These are phyloP conservation scores for Jaltomata sinuosa DNA, from an alignment of 257 asterid species.

Conservation along the genomic window DNA sequence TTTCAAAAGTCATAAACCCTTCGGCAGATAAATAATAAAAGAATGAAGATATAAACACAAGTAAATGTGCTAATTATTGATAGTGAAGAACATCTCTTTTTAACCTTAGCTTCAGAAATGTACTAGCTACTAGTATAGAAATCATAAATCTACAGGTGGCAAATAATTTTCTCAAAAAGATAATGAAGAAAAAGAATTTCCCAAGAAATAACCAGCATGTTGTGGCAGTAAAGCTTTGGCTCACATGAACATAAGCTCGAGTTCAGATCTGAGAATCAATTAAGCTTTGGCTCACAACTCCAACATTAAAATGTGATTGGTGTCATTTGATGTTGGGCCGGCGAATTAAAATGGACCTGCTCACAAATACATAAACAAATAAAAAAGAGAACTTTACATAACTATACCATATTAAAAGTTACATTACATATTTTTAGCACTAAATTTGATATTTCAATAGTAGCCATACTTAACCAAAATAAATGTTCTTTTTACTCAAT, in stretches of 20 bases:
- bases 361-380: neutral
- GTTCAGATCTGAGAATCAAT: neutral
- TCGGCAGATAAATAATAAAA: no score
- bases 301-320: constrained; percentile 72
- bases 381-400: no score
- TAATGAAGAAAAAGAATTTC: neutral
- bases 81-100: neutral
- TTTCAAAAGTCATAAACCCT: no score
- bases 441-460: no score
- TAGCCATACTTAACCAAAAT: no score
- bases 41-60: no score
- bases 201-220: neutral
- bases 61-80: no score
- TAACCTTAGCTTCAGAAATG: neutral
- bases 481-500: no score
- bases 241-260: neutral
- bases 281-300: constrained; percentile 53
- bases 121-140: neutral
- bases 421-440: no score
- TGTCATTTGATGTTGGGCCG: constrained; percentile 53
- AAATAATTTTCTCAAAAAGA: neutral
- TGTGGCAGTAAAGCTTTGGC: neutral
- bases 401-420: no score
- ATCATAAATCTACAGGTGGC: neutral
- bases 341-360: constrained; percentile 86